phyloP scores from a whole-genome alignment of 2,329 filamentous ascomycete genomes.

The Colletotrichum tabaci region DNA sequence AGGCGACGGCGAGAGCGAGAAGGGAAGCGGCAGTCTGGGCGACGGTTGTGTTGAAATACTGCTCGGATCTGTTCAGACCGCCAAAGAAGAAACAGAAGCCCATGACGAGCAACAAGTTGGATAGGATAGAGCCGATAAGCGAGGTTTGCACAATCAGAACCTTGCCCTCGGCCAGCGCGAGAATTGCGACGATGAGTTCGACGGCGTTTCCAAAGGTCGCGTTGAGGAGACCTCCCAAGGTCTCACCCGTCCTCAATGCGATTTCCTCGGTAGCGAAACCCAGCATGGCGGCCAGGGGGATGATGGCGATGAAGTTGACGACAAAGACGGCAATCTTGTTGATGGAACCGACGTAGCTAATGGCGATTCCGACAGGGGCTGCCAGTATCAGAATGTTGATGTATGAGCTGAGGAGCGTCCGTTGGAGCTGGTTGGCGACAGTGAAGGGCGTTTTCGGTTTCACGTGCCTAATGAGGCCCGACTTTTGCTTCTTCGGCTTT shows the following conservation, averaged over 20 bases:
- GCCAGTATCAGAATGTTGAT: constrained; percentile 87
- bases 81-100: constrained; percentile 95
- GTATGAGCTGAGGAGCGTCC: constrained; percentile 86
- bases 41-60: constrained; percentile 93
- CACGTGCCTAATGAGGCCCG: constrained; percentile 61
- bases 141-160: constrained; percentile 93
- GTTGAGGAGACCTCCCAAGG: constrained; percentile 89
- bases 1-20: constrained; percentile 83
- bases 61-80: constrained; percentile 82
- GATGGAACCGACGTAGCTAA: constrained; percentile 73
- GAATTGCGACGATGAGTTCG: constrained; percentile 89
- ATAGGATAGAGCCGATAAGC: constrained; percentile 91
- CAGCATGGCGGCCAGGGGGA: constrained; percentile 89
- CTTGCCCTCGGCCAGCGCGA: constrained; percentile 81
- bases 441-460: constrained; percentile 71
- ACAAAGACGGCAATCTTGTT: constrained; percentile 80
- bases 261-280: constrained; percentile 94
- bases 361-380: constrained; percentile 83
- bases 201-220: constrained; percentile 93
- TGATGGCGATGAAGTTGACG: constrained; percentile 94
- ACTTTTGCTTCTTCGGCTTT: constrained; percentile 57
- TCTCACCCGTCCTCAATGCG: constrained; percentile 85
- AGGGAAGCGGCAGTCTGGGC: constrained; percentile 90
- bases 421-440: constrained; percentile 75
- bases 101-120: constrained; percentile 89